These are phyloP conservation scores for Eucalyptus brandiana DNA, from an alignment of 345 rosid species.

Conservation along the genomic window DNA sequence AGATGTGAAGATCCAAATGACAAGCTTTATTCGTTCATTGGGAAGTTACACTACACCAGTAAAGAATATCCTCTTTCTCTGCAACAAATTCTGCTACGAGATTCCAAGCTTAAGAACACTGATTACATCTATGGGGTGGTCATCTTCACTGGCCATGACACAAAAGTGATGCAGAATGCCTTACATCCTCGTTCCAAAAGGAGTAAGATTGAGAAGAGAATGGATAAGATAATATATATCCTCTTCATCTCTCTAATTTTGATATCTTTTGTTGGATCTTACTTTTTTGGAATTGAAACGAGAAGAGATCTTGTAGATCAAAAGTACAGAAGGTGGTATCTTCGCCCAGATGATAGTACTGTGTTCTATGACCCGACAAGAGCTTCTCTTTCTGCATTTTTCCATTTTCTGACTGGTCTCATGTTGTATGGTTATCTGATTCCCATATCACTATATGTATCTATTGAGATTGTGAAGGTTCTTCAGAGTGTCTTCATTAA, in stretches of 20 bases:
- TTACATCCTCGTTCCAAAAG: conserved; percentile 82
- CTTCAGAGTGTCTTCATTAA: conserved; percentile 85
- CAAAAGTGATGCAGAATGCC: conserved; percentile 96
- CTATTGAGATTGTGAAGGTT: conserved; percentile 86
- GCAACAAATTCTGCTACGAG: conserved; percentile 75
- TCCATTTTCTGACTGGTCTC: conserved; percentile 83
- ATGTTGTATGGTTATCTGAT: conserved; percentile 91
- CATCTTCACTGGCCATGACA: conserved; percentile 85
- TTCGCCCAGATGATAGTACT: conserved; percentile 47
- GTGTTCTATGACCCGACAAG: conserved; percentile 48
- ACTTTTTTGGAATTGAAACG: conserved; percentile 51
- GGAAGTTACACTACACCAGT: conserved; percentile 35
- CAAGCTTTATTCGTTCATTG: conserved; percentile 58
- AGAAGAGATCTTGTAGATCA: conserved; percentile 32
- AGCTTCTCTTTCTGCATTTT: conserved; percentile 48
- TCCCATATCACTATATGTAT: conserved; percentile 82
- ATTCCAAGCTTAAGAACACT: conserved; percentile 71
- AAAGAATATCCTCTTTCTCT: conserved; percentile 45
- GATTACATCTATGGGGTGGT: conserved; percentile 60
- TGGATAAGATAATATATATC: conserved; percentile 79
- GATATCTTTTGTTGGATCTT: conserved; percentile 58
- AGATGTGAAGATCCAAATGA: conserved; percentile 92
- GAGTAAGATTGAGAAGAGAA: conserved; percentile 77
- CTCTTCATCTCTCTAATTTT: conserved; percentile 67
- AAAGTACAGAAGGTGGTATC: conserved; percentile 66